Evolutionary conservation across 495 filamentous ascomycete genomes (phyloP).

Genomic region (Pyrenopolyporus hunteri): DNA sequence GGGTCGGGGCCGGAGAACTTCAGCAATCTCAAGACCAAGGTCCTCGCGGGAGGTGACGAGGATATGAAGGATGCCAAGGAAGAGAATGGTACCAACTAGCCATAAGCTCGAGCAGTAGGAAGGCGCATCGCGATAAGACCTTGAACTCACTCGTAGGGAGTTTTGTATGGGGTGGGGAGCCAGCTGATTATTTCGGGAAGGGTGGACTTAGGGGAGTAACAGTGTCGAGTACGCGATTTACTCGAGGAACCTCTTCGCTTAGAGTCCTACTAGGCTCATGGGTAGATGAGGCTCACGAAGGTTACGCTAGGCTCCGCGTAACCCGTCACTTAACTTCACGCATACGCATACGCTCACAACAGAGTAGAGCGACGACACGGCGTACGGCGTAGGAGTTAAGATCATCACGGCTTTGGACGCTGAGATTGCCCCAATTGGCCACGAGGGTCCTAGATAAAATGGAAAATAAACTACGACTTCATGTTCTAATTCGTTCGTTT

Average conservation of each 20-base stretch:
- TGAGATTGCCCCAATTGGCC: background rate
- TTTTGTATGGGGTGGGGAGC: background rate
- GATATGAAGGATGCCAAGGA: slow-evolving; percentile 51
- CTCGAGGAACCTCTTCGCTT: background rate
- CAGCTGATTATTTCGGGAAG: background rate
- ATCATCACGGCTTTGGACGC: background rate
- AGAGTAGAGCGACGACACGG: slow-evolving; percentile 22
- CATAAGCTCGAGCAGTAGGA: too few species aligned
- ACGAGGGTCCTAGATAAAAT: slow-evolving; percentile 17
- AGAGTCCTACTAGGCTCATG: background rate
- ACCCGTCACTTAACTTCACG: background rate
- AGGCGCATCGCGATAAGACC: too few species aligned
- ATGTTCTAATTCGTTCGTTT: background rate
- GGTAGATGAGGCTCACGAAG: background rate
- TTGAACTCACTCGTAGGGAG: too few species aligned
- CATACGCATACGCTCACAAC: background rate
- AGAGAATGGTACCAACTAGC: slow-evolving; percentile 36
- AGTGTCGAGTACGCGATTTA: too few species aligned
- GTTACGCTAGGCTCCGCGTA: background rate
- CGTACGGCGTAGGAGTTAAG: slow-evolving; percentile 33
- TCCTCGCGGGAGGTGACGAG: slow-evolving; percentile 75
- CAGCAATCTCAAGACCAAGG: slow-evolving; percentile 70
- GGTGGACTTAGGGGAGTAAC: background rate
- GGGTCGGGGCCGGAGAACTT: slow-evolving; percentile 61
- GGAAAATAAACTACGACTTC: background rate